Base-by-base conservation (phyloP, 1,284 basidiomycete genomes). In the Neonothopanus nambi region DNA sequence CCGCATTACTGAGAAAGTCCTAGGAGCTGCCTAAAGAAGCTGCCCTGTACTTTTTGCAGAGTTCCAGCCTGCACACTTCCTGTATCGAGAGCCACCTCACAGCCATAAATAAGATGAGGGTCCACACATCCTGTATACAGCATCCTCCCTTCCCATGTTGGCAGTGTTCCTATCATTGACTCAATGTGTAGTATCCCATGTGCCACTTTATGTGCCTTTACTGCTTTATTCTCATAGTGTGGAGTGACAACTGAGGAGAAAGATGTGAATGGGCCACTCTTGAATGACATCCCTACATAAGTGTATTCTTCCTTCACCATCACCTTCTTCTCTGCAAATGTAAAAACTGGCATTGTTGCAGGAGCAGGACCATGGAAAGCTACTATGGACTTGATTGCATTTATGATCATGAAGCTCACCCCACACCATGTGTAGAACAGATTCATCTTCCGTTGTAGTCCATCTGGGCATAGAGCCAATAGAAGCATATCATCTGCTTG, bases 171-270 rank as follows among this genome's bases (percentile, higher is more conserved):
- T 46, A 52, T 52, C 51, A 52, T 52, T 9, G 51, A 47, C 28
- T 52, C 51, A 46, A 52, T 40, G 18, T 52, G 51, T 3, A 52
- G 35, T 3, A 52, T 44, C 5, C 43, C 51, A 46, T 52, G 51
- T 7, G 43, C 43, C 5, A 30, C 37, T 5, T 17, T 26, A 18
- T 13, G n/a, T 5, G 21, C 51, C 12, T 52, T 52, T 3, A 21
- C 2, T n/a, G 44, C 43, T 30, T 52, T 46, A 4, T 38, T 30
- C 4, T 12, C 23, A 26, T 46, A 52, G 24, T 46, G 36, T 8
- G 4, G 33, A 6, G 15, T 12, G 5, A 52, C 13, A 33, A 50
- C 13, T 4, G 48, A 46, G 7, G 44, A 33, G 44, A 46, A 46
- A 3, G 21, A 28, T 46, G 28, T 46, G 37, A 39, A 49, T 13